A percentile compares a stretch with the other conserved stretches of the same genome.
phyloP scores from a whole-genome alignment of 2,329 filamentous ascomycete genomes.

The Aspergillus amoenus region DNA sequence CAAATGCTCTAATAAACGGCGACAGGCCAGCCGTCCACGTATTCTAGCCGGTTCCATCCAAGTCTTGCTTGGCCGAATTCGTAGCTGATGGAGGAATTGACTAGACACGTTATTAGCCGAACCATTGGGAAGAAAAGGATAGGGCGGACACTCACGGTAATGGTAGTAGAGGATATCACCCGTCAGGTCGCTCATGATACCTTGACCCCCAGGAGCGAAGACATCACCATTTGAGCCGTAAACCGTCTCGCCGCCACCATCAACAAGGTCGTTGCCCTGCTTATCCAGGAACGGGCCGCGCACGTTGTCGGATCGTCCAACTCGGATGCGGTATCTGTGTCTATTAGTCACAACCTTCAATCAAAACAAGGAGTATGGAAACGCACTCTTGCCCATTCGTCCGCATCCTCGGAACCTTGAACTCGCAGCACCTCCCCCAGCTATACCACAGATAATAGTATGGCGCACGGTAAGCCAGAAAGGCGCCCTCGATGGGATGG shows the following conservation, averaged over 20 bases:
- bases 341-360: not conserved
- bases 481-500: slow-evolving; percentile 34
- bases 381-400: slow-evolving; percentile 50
- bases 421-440: slow-evolving; percentile 33
- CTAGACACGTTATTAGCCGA: slow-evolving; percentile 12
- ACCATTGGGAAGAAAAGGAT: not conserved
- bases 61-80: slow-evolving; percentile 32
- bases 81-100: slow-evolving; percentile 30
- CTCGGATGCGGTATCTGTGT: slow-evolving; percentile 60
- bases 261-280: slow-evolving; percentile 51
- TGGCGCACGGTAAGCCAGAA: slow-evolving; percentile 27
- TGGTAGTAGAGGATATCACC: slow-evolving; percentile 37
- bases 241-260: slow-evolving; percentile 61
- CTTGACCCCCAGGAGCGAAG: slow-evolving; percentile 67
- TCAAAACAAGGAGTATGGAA: not conserved
- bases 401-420: slow-evolving; percentile 42
- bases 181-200: slow-evolving; percentile 52
- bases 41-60: slow-evolving; percentile 30
- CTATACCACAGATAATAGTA: slow-evolving; percentile 39
- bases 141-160: slow-evolving; percentile 26
- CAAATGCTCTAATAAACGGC: slow-evolving; percentile 8
- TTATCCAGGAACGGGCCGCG: slow-evolving; percentile 59
- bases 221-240: slow-evolving; percentile 60
- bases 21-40: slow-evolving; percentile 35
- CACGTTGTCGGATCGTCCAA: slow-evolving; percentile 57